Evolutionary conservation across 306 rosid genomes (phyloP).

Genomic region (Vigna hirtella): DNA sequence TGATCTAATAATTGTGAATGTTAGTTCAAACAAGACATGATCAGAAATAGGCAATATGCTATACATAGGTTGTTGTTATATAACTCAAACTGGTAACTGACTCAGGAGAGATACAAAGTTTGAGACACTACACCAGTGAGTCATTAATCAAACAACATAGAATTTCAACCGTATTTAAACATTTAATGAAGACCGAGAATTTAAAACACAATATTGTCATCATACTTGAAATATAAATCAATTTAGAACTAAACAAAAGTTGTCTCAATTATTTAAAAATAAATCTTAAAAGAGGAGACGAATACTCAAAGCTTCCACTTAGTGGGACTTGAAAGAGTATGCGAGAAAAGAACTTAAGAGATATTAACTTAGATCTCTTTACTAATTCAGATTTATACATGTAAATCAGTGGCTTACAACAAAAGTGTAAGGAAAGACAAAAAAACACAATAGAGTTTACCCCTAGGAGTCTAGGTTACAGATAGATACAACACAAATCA

Average conservation of each 20-base stretch:
- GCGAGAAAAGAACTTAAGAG: no score
- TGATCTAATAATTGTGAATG: conserved; percentile 14
- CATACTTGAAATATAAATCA: background rate
- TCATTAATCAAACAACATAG: background rate
- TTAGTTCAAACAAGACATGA: conserved; percentile 6
- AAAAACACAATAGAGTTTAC: no score
- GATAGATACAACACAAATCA: no score
- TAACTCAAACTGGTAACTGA: background rate
- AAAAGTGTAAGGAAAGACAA: no score
- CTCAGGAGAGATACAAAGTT: background rate
- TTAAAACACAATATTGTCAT: background rate
- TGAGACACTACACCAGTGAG: background rate
- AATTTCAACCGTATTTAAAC: background rate
- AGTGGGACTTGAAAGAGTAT: no score
- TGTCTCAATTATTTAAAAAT: no score
- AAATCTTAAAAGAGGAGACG: no score
- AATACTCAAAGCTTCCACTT: no score
- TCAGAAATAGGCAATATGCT: conserved; percentile 12
- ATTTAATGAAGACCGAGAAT: background rate
- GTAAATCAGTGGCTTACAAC: no score
- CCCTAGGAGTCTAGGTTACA: no score
- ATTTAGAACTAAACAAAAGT: background rate
- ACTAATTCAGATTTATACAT: no score
- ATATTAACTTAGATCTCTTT: no score
- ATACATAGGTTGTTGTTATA: background rate